These are phyloP conservation scores for Collybia sp. DNA, from an alignment of 768 basidiomycete species.

Conservation along the genomic window DNA sequence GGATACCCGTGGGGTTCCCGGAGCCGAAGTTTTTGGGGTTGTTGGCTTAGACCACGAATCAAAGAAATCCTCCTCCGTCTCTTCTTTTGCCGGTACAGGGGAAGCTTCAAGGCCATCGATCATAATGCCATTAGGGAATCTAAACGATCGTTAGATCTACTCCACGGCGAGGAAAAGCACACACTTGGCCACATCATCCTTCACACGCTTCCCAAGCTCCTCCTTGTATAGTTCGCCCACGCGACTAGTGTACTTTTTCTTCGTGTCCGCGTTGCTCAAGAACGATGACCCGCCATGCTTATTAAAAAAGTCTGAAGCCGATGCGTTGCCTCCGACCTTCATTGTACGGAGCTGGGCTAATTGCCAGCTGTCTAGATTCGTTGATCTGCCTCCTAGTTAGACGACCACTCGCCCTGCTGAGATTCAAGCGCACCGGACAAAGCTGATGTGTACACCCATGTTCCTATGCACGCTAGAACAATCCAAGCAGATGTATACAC, in stretches of 20 bases:
- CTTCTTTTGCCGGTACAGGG: constrained; percentile 29
- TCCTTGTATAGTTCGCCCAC: constrained; percentile 90
- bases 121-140: constrained; percentile 71
- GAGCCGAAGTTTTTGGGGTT: constrained; percentile 47
- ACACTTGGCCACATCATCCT: constrained; percentile 69
- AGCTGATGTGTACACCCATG: constrained; percentile 97
- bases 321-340: constrained; percentile 93
- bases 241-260: constrained; percentile 86
- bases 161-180: constrained; percentile 14
- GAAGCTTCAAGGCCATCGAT: constrained; percentile 75
- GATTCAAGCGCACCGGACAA: constrained; percentile 69
- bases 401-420: background rate
- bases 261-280: constrained; percentile 68
- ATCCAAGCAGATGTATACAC: constrained; percentile 95
- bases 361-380: constrained; percentile 95
- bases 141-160: constrained; percentile 19
- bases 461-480: constrained; percentile 95
- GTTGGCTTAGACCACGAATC: constrained; percentile 91
- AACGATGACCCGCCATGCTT: constrained; percentile 78
- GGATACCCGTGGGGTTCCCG: constrained; percentile 45
- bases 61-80: constrained; percentile 90
- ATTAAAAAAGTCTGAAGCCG: constrained; percentile 84
- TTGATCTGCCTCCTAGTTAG: constrained; percentile 57
- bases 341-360: constrained; percentile 86
- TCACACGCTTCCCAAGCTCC: constrained; percentile 76